Conservation (phyloP, 148 eudicot genomes). For the Pouteria glomerata region DNA sequence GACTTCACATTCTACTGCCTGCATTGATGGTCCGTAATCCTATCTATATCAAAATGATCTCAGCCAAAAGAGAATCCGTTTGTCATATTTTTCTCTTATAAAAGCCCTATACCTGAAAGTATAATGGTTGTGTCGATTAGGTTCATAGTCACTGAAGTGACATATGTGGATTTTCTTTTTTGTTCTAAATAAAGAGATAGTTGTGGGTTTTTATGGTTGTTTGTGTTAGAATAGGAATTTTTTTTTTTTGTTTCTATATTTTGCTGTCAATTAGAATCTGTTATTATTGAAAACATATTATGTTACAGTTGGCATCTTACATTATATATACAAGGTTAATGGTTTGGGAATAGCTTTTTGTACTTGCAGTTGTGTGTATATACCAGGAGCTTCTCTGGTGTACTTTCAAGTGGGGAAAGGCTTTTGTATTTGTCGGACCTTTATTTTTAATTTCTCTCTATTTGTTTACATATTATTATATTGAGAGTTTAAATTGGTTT, state of each 20-base stretch:
- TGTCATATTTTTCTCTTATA: not conserved
- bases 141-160: not conserved
- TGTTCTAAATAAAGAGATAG: not conserved
- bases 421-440: not conserved
- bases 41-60: not conserved
- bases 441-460: not conserved
- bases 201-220: not conserved
- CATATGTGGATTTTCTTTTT: not conserved
- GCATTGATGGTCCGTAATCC: not conserved
- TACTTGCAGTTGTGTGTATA: not conserved
- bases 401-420: not conserved
- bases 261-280: too few species aligned
- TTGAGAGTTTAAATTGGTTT: conserved; percentile 1
- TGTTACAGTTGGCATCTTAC: too few species aligned
- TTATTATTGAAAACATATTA: too few species aligned
- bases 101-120: not conserved
- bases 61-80: not conserved
- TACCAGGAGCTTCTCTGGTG: too few species aligned
- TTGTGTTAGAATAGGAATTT: not conserved
- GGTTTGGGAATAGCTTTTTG: too few species aligned
- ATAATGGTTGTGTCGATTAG: not conserved
- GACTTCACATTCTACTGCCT: not conserved
- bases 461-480: not conserved
- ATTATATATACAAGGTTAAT: too few species aligned
- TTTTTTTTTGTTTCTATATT: too few species aligned